phyloP scores from a whole-genome alignment of 1,139 yeast genomes.

The Yamadazyma sp. region DNA sequence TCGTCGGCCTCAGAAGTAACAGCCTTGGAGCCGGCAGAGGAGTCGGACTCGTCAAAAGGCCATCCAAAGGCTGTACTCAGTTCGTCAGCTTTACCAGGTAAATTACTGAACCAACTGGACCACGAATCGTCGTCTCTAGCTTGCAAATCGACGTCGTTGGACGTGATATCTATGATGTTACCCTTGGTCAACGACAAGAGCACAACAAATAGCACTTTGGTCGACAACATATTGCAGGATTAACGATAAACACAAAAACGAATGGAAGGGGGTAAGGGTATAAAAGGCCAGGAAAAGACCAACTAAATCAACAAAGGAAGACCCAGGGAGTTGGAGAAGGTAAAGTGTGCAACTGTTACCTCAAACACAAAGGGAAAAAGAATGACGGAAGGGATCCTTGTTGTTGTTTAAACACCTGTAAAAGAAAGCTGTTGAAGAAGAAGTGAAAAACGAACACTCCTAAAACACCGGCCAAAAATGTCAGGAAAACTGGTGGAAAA shows the following conservation, averaged over 20 bases:
- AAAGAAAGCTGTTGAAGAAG: background rate
- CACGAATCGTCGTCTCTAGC: constrained; percentile 7
- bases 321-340: background rate
- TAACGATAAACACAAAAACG: constrained; percentile 3
- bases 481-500: constrained; percentile 1
- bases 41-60: background rate
- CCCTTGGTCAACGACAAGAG: constrained; percentile 6
- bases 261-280: constrained; percentile 2
- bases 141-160: constrained; percentile 8
- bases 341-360: too few species aligned
- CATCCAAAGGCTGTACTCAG: background rate
- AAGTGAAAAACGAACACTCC: too few species aligned
- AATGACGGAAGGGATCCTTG: constrained; percentile 2
- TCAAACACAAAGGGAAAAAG: too few species aligned
- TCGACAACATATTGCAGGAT: constrained; percentile 5
- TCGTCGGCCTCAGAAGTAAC: background rate
- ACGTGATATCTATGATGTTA: constrained; percentile 12
- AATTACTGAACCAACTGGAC: constrained; percentile 9
- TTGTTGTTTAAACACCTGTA: background rate
- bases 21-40: background rate
- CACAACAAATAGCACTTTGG: constrained; percentile 7
- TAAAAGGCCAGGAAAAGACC: constrained; percentile 1
- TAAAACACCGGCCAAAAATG: background rate
- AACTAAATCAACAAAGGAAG: background rate
- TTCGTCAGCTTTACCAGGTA: background rate